A percentile compares a stretch with the other conserved stretches of the same genome.
phyloP scores from a whole-genome alignment of 495 filamentous ascomycete species.

The Talaromyces adpressus region DNA sequence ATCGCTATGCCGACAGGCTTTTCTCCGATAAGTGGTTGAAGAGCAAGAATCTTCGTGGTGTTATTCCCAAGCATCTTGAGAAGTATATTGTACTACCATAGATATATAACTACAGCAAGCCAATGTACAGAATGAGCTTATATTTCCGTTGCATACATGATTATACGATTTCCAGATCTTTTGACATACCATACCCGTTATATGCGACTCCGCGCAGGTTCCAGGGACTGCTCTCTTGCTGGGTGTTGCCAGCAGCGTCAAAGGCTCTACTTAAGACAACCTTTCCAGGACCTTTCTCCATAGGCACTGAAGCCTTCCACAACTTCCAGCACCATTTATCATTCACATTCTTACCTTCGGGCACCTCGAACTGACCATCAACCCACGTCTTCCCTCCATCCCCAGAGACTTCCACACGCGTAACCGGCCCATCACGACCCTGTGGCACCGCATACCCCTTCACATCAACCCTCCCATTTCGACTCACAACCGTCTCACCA shows the following conservation, averaged over 20 bases:
- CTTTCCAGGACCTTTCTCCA: conserved; percentile 22
- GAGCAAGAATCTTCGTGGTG: conserved; percentile 70
- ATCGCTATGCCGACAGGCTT: conserved; percentile 88
- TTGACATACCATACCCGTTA: conserved; percentile 51
- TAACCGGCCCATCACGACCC: conserved; percentile 46
- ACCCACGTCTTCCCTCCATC: conserved; percentile 46
- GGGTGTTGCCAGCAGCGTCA: conserved; percentile 44
- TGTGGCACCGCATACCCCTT: conserved; percentile 52
- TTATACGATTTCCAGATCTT: conserved; percentile 28
- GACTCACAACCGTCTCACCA: conserved; percentile 27
- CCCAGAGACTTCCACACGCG: conserved; percentile 42
- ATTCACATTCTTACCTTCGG: conserved; percentile 8
- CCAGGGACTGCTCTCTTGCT: conserved; percentile 42
- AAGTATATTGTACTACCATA: conserved; percentile 91
- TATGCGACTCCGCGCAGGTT: conserved; percentile 55
- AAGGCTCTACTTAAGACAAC: conserved; percentile 45
- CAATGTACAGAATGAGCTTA: conserved; percentile 11
- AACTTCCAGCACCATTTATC: conserved; percentile 45
- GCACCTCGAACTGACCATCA: conserved; percentile 31
- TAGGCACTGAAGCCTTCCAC: conserved; percentile 32
- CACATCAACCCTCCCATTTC: conserved; percentile 35
- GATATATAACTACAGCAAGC: conserved; percentile 1
- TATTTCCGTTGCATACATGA: not conserved
- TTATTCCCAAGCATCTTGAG: conserved; percentile 78
- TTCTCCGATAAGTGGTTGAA: conserved; percentile 87